These are phyloP conservation scores for Oryza nivara DNA, from an alignment of 176 grass and related monocot genomes.

Conservation along the genomic window DNA sequence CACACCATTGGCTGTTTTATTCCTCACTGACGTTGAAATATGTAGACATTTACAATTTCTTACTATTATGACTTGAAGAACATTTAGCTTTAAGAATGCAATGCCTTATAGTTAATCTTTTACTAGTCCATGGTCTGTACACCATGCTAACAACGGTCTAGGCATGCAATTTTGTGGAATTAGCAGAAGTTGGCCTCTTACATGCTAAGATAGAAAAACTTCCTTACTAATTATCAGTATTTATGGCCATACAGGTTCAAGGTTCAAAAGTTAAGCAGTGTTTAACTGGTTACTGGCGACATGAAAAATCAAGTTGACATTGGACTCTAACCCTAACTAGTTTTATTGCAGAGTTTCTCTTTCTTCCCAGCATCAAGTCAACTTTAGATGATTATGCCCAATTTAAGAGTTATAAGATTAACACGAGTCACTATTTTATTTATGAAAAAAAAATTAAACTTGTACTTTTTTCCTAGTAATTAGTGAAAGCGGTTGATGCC, in stretches of 20 bases:
- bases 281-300: not conserved
- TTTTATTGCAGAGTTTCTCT: not conserved
- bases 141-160: too few relatives aligned
- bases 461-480: not conserved
- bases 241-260: not conserved
- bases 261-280: not conserved
- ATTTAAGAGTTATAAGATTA: not conserved
- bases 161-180: not conserved
- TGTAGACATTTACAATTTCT: slow-evolving; percentile 2
- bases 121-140: not conserved
- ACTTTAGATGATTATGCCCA: not conserved
- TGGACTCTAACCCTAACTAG: not conserved
- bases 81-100: slow-evolving; percentile 1
- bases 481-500: not conserved
- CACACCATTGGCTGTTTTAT: not conserved
- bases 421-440: not conserved
- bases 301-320: not conserved
- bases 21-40: not conserved
- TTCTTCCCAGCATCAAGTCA: not conserved
- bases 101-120: not conserved
- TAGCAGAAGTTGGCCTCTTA: not conserved
- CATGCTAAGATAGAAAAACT: not conserved
- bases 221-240: not conserved
- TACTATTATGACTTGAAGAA: not conserved
- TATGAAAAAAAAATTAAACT: not conserved